Base-by-base conservation (phyloP, 345 rosid species). In the Boechera divaricarpa region DNA sequence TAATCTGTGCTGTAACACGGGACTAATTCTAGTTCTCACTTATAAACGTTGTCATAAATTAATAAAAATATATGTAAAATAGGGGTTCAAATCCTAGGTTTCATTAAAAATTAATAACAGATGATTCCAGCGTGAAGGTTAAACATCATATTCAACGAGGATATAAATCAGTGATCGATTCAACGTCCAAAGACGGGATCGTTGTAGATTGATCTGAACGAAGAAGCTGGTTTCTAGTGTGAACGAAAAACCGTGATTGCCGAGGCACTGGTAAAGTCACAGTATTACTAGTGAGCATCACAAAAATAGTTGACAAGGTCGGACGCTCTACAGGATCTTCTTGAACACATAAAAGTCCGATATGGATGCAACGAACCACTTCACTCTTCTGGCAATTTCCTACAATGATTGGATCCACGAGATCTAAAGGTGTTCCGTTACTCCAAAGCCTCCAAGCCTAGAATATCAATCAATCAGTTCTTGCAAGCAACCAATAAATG, bases 221-320 rank as follows among this genome's bases (percentile, higher is more conserved):
- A 21, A 21, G 42, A 39, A 39, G 42, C n/a, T 44, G 48, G n/a
- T 44, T n/a, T 15, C 52, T 47, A 15, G 9, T 47, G 3, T 15
- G 52, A 47, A 47, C 52, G 21, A 3, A 15, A 47, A 47, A n/a
- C 52, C 52, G 24, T 47, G 52, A 24, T n/a, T 47, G 52, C 3
- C 6, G 21, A 47, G 52, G 52, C 52, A 47, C 21, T 47, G 52
- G 52, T 5, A 47, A n/a, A 15, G 52, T 47, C 9, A 47, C 52
- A 47, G 52, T 47, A 15, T 47, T 47, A 47, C 52, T 47, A 47
- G 52, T 47, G 52, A 47, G 52, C 52, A 47, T 47, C 52, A 47
- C 21, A 3, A 47, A 47, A 15, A 47, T 47, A 8, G 52, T 47
- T 47, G 52, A 15, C 52, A 47, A 15, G 21, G 52, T 47, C 9